A percentile compares a stretch with the other conserved stretches of the same genome.
These are phyloP conservation scores for Trametes pubescens DNA, from an alignment of 1,284 basidiomycete genomes.

Conservation along the genomic window DNA sequence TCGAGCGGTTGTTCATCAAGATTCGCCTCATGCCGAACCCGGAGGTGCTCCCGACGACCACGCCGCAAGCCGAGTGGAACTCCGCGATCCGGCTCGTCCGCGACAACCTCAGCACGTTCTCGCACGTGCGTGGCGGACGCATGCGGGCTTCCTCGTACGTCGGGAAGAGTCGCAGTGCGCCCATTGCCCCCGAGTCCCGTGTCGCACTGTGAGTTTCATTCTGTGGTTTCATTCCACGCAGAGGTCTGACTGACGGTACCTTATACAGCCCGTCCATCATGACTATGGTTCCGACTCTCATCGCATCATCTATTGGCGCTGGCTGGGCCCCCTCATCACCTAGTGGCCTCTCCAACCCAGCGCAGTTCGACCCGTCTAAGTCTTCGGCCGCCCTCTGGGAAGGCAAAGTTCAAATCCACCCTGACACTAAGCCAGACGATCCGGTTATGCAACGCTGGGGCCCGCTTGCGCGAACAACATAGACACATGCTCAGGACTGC, in stretches of 20 bases:
- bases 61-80: constrained; percentile 75
- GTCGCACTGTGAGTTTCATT: constrained; percentile 42
- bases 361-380: constrained; percentile 76
- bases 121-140: constrained; percentile 86
- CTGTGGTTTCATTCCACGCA: constrained; percentile 30
- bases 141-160: constrained; percentile 86
- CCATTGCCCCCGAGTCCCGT: constrained; percentile 56
- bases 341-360: constrained; percentile 77
- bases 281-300: constrained; percentile 89
- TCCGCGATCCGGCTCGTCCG: constrained; percentile 79
- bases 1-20: constrained; percentile 77
- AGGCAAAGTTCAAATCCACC: constrained; percentile 87
- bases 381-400: constrained; percentile 84
- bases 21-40: constrained; percentile 74
- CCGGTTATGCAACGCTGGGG: constrained; percentile 54
- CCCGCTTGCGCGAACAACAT: constrained; percentile 27
- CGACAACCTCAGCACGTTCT: constrained; percentile 86
- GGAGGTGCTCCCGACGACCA: constrained; percentile 70
- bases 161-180: constrained; percentile 74
- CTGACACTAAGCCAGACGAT: constrained; percentile 72
- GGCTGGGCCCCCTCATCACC: constrained; percentile 68
- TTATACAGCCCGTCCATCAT: constrained; percentile 68
- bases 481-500: constrained; percentile 17
- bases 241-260: background rate
- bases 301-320: constrained; percentile 87